Percentiles rank a stretch among this genome's conserved stretches.
These are phyloP conservation scores for Aspergillus brasiliensis DNA, from an alignment of 2,329 filamentous ascomycete species.

Conservation along the genomic window DNA sequence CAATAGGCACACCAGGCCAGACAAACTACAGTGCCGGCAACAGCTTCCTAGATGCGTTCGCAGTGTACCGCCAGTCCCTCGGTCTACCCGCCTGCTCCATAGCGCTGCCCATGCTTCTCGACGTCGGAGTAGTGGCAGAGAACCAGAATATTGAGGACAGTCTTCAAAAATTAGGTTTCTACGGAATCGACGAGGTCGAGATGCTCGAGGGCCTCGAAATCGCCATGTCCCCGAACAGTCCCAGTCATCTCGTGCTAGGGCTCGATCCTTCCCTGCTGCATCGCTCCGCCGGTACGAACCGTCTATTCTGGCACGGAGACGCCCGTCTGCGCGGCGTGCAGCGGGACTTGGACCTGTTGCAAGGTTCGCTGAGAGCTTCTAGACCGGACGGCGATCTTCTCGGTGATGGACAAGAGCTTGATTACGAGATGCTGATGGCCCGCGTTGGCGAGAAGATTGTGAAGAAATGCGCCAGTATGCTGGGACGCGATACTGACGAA, in stretches of 20 bases:
- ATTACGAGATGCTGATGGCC: not conserved
- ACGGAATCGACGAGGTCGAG: slow-evolving; percentile 36
- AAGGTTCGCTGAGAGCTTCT: not conserved
- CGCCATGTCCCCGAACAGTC: slow-evolving; percentile 15
- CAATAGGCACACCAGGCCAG: not conserved
- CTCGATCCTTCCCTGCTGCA: slow-evolving; percentile 1
- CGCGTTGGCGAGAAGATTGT: not conserved
- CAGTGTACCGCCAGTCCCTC: not conserved
- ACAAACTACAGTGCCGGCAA: not conserved
- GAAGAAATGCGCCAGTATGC: not conserved
- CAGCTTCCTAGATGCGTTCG: not conserved
- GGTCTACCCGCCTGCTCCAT: slow-evolving; percentile 26
- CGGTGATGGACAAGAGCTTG: not conserved
- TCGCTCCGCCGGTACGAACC: not conserved
- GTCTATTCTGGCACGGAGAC: not conserved
- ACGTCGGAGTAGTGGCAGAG: slow-evolving; percentile 22
- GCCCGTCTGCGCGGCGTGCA: not conserved
- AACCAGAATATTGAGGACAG: slow-evolving; percentile 39
- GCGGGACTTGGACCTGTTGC: not conserved
- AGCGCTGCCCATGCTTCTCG: slow-evolving; percentile 5
- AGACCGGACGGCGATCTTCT: not conserved
- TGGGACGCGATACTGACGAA: not conserved
- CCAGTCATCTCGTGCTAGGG: not conserved
- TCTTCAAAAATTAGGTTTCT: slow-evolving; percentile 40
- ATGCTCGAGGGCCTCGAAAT: slow-evolving; percentile 29